These are phyloP conservation scores for Cercospora nicotianae DNA, from an alignment of 2,329 filamentous ascomycete species.

Conservation along the genomic window DNA sequence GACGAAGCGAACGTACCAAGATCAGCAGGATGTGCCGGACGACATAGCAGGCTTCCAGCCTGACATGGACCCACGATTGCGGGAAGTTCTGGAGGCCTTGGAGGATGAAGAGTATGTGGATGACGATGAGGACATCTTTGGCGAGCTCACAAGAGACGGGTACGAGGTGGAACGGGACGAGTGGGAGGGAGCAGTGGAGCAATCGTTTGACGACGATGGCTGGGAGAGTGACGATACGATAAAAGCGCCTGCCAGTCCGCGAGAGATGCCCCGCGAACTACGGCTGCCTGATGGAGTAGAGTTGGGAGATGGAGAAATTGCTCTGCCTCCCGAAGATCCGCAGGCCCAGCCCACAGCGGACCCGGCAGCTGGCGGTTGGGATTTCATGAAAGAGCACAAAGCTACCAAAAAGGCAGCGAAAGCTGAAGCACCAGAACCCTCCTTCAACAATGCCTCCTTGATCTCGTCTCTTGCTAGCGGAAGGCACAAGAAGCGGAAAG, in stretches of 20 bases:
- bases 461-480: conserved; percentile 73
- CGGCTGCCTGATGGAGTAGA: conserved; percentile 36
- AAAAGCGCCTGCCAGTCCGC: conserved; percentile 56
- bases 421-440: conserved; percentile 50
- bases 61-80: conserved; percentile 91
- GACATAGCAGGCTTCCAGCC: conserved; percentile 91
- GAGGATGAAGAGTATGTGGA: conserved; percentile 96
- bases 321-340: conserved; percentile 36
- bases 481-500: conserved; percentile 90
- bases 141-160: conserved; percentile 66
- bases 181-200: conserved; percentile 60
- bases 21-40: conserved; percentile 90
- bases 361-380: conserved; percentile 71
- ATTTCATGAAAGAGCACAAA: conserved; percentile 93
- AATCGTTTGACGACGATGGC: conserved; percentile 51
- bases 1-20: conserved; percentile 76
- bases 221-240: conserved; percentile 95
- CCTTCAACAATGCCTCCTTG: conserved; percentile 68
- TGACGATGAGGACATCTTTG: conserved; percentile 79
- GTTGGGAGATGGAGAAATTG: conserved; percentile 54
- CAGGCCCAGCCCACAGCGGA: conserved; percentile 40
- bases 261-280: conserved; percentile 32
- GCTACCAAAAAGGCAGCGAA: conserved; percentile 48
- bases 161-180: conserved; percentile 75
- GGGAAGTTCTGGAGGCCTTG: conserved; percentile 88